These are phyloP conservation scores for Botryotinia convoluta DNA, from an alignment of 2,329 filamentous ascomycete genomes.

Conservation along the genomic window DNA sequence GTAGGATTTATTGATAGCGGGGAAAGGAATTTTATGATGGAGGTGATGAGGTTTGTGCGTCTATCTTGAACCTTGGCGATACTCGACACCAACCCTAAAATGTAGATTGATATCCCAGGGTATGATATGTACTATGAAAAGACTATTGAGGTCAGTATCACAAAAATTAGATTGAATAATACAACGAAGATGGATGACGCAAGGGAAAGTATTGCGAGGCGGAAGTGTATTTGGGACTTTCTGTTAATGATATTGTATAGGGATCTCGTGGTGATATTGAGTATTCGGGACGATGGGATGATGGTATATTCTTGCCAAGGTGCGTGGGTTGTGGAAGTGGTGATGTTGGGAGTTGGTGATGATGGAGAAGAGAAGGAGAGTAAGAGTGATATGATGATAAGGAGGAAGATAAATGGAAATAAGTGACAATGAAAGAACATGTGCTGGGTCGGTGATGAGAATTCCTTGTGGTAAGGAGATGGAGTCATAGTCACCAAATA, in stretches of 20 bases:
- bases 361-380: rapidly evolving
- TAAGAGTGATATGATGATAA: background rate
- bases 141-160: no score
- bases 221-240: background rate
- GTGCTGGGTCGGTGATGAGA: background rate
- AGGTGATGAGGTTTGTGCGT: no score
- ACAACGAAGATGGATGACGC: rapidly evolving
- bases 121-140: no score
- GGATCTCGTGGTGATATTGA: background rate
- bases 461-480: background rate
- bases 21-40: no score
- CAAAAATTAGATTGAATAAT: background rate
- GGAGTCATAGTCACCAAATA: background rate
- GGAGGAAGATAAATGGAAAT: rapidly evolving
- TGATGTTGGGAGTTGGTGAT: rapidly evolving
- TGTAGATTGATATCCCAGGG: no score
- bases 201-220: background rate
- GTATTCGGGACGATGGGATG: background rate
- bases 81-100: no score
- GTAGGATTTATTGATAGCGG: no score
- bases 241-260: background rate
- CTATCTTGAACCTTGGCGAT: no score
- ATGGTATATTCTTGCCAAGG: background rate
- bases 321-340: background rate
- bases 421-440: background rate